Evolutionary conservation across 2,329 filamentous ascomycete genomes (phyloP), one percentile per base, ranked within the genome.

Genomic region (Hymenoscyphus repandus): DNA sequence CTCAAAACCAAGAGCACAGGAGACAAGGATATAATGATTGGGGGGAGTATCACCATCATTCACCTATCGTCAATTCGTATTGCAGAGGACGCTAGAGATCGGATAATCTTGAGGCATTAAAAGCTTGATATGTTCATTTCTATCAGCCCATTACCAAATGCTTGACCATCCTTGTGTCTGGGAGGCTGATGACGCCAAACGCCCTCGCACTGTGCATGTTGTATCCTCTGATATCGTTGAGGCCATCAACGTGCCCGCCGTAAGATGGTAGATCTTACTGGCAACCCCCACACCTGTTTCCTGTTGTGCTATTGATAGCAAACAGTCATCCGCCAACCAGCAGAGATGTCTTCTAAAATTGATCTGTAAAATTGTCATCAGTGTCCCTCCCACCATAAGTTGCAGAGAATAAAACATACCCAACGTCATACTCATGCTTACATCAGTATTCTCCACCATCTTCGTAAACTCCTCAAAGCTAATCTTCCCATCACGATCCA

Each of bases 381-480:
- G 12, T 37, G 11, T 13, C 34, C 12, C 12, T 13, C 34, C 34
- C 34, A 13, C 34, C 4, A 37, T 5, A 37, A 37, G 12, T 13
- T 11, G 34, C 15, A 13, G 34, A 37, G 34, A 37, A 37, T 37
- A 44, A 17, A 17, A 76, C 76, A 70, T 66, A 83, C 83, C 82
- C 65, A 86, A 73, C 61, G 83, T 86, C 82, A 86, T 85, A 73
- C 81, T 86, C 78, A 85, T 83, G 73, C 80, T 85, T 61, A 86
- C 78, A 64, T 86, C 83, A 50, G 92, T 97, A 69, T 87, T 95
- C 79, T 96, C 92, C 46, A 99, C 93, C 92, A 99, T 97, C 75
- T 93, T 90, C 55, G 85, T 92, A 69, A 99, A 99, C 78, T 99
- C 93, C 72, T 97, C 90, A 65, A 99, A 99, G 76, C 90, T 96